Percentiles rank a stretch among this genome's conserved stretches.
Conservation (phyloP, 2,329 filamentous ascomycete genomes). For the Epichloe scottii region DNA sequence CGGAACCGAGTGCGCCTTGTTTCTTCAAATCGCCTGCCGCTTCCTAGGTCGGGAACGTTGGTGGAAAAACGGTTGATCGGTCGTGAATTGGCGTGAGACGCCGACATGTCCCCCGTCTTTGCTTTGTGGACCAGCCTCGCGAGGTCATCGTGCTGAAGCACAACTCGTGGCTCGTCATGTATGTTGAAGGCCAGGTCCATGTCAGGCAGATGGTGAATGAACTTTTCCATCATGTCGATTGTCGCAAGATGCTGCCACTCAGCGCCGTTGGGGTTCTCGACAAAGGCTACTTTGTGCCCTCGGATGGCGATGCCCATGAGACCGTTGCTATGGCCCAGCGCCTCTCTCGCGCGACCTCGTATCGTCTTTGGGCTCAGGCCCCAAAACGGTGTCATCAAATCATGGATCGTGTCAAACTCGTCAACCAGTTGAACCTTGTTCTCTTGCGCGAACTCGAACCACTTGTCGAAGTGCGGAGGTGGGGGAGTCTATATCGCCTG, state of each 20-base stretch:
- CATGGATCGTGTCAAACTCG: constrained; percentile 81
- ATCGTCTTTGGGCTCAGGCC: constrained; percentile 70
- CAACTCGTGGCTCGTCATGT: constrained; percentile 85
- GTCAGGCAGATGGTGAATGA: constrained; percentile 71
- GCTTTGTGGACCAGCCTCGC: constrained; percentile 56
- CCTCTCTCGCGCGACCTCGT: constrained; percentile 63
- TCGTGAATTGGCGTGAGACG: constrained; percentile 31
- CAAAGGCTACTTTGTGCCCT: constrained; percentile 56
- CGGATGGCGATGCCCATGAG: constrained; percentile 70
- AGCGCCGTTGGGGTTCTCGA: constrained; percentile 48
- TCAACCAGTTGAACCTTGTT: constrained; percentile 71
- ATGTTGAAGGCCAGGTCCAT: constrained; percentile 96
- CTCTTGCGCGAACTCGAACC: constrained; percentile 74
- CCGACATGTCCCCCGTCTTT: constrained; percentile 51
- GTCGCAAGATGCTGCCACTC: constrained; percentile 82
- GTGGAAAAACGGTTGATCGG: constrained; percentile 23
- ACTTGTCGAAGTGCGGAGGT: constrained; percentile 86
- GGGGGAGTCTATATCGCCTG: constrained; percentile 68
- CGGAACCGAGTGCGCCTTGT: constrained; percentile 76
- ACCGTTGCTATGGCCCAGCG: constrained; percentile 71
- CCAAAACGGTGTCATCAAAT: constrained; percentile 84
- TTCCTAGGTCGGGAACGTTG: constrained; percentile 29
- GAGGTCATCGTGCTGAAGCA: constrained; percentile 75
- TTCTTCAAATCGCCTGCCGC: constrained; percentile 64
- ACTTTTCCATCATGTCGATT: constrained; percentile 67